Evolutionary conservation across 2,329 filamentous ascomycete species (phyloP), one percentile per base, ranked within the genome.

Genomic region (Colletotrichum navitas): DNA sequence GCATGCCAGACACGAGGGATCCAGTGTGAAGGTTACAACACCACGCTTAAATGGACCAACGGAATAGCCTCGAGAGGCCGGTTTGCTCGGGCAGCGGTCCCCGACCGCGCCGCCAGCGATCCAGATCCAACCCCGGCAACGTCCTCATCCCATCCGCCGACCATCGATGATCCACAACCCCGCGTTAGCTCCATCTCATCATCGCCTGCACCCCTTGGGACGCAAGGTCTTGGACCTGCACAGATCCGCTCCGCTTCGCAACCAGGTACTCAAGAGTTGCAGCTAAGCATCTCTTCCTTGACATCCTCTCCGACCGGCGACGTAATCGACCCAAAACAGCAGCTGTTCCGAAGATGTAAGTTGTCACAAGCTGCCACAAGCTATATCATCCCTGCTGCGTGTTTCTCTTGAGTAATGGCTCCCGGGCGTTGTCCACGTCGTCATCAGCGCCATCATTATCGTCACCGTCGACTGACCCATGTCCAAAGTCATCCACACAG

Each of bases 1-100:
- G 69, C 64, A 32, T 75, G 74, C 16, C 36, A 26, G 24, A 58
- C 59, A 2, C 51, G 69, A 2, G 74, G 74, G 14, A 56, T 74
- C 5, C 66, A 63, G 14, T 75, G 74, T 54, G 63, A 71, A 11
- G 74, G 74, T 39, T 75, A 75, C 52, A 62, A 51, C 41, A 63
- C 73, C 18, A 36, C 34, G 7, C 66, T 75, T 21, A 66, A 71
- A 43, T 75, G 74, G 74, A 62, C 62, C 60, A 70, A 74, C 63
- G 73, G 72, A 26, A 65, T 68, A 47, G 68, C 71, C 5, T 74
- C 73, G 21, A 66, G 72, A 11, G 72, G 72, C 7, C 61, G 69
- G 1, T 62, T 72, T n/a, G 69, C 72, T n/a, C 65, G 62, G 29
- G 65, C 72, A 6, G 55, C 66, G 2, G 63, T 66, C 51, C 69